phyloP scores from a whole-genome alignment of 129 eudicot species.

The Scalesia atractyloides region DNA sequence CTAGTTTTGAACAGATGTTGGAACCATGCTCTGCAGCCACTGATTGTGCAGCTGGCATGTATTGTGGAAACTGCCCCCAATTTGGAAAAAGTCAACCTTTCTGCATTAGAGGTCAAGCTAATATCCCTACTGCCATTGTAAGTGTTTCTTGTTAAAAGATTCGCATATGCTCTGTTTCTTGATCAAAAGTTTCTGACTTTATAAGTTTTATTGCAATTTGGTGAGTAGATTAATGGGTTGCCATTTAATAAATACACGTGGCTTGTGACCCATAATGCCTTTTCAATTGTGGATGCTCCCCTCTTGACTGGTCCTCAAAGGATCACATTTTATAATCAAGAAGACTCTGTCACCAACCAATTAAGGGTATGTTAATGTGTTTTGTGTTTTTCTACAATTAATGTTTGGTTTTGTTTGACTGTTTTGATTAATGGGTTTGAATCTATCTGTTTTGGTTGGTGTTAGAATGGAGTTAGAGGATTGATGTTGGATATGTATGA shows the following conservation, averaged over 20 bases:
- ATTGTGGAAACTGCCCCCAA: slow-evolving; percentile 92
- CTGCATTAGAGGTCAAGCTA: slow-evolving; percentile 88
- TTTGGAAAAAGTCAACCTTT: slow-evolving; percentile 61
- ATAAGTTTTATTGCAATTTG: slow-evolving; percentile 19
- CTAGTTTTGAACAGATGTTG: slow-evolving; percentile 51
- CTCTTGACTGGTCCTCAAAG: slow-evolving; percentile 75
- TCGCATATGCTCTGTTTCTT: not conserved
- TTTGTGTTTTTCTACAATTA: not conserved
- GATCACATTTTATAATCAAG: slow-evolving; percentile 96
- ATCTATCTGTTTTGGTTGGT: slow-evolving; percentile 20
- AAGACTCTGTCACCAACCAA: slow-evolving; percentile 93
- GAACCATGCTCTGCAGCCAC: slow-evolving; percentile 77
- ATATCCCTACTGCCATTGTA: slow-evolving; percentile 76
- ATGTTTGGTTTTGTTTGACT: too few relatives aligned
- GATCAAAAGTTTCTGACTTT: slow-evolving; percentile 2
- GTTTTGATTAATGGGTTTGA: not conserved
- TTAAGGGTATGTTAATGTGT: slow-evolving; percentile 59
- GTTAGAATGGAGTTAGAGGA: slow-evolving; percentile 98
- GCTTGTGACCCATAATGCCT: slow-evolving; percentile 94
- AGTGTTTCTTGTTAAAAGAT: slow-evolving; percentile 15
- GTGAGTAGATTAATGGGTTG: slow-evolving; percentile 68
- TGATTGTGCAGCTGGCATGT: slow-evolving; percentile 79
- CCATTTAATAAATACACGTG: slow-evolving; percentile 99
- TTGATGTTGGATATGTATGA: slow-evolving; percentile 99
- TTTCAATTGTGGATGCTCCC: slow-evolving; percentile 96